These are phyloP conservation scores for Lobulomyces angularis DNA, from an alignment of 192 early-diverging fungal genomes.

Conservation along the genomic window DNA sequence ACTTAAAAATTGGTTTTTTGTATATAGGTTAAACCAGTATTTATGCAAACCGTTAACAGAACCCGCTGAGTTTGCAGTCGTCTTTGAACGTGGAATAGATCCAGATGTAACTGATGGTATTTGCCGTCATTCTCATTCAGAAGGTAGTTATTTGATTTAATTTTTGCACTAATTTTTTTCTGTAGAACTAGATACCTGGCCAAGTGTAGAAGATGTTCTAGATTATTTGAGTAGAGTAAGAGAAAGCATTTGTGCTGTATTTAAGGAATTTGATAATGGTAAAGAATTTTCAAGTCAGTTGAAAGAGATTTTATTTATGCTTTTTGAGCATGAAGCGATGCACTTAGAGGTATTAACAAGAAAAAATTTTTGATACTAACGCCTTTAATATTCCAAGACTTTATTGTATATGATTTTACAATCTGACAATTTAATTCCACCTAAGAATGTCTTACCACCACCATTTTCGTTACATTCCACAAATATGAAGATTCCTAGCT, in stretches of 20 bases:
- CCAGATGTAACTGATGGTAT: slow-evolving; percentile 60
- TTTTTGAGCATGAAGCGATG: slow-evolving; percentile 88
- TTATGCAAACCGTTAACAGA: slow-evolving; percentile 36
- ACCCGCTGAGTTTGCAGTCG: slow-evolving; percentile 49
- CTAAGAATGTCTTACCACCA: slow-evolving; percentile 26
- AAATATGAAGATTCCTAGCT: slow-evolving; percentile 1
- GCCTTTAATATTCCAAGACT: slow-evolving; percentile 29
- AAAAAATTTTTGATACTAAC: background rate
- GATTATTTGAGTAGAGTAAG: slow-evolving; percentile 56
- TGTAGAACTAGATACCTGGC: slow-evolving; percentile 53
- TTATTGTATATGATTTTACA: slow-evolving; percentile 83
- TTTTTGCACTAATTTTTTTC: background rate
- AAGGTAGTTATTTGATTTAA: slow-evolving; percentile 22
- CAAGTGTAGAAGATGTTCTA: slow-evolving; percentile 46
- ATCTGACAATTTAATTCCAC: slow-evolving; percentile 30
- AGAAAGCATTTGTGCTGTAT: slow-evolving; percentile 28
- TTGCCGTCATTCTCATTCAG: slow-evolving; percentile 63
- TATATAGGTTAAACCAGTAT: too few species aligned
- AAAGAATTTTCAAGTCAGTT: slow-evolving; percentile 16
- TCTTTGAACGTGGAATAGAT: slow-evolving; percentile 94
- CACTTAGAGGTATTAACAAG: slow-evolving; percentile 56
- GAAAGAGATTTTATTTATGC: slow-evolving; percentile 69
- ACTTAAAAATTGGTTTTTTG: too few species aligned
- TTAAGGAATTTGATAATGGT: slow-evolving; percentile 14
- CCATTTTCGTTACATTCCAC: slow-evolving; percentile 13